Evolutionary conservation across 306 rosid species (phyloP), one percentile per base, ranked within the genome.

Genomic region (Casuarina cunninghamiana): DNA sequence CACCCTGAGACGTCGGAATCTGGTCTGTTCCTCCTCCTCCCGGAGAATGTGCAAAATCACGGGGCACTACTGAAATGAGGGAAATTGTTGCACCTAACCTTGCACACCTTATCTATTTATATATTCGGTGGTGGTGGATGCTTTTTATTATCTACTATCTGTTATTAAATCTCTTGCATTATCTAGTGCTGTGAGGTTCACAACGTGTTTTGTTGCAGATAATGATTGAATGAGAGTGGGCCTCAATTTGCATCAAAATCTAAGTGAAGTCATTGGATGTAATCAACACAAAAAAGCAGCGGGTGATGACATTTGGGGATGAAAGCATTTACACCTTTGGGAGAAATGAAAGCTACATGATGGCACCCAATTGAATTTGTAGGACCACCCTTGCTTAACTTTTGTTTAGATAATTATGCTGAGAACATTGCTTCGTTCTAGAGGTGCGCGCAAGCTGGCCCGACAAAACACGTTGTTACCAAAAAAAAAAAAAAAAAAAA

Each of bases 181-280:
- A 45, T 50, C 12, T 2, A 43, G 43, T 7, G 2, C 2, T 51
- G 68, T 11, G 58, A 49, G 73, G 74, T 16, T 43, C n/a, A 42
- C 3, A n/a, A 16, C 55, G 42, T 35, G 78, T 55, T 42, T 65
- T 43, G 32, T 51, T 51, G 45, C 49, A 42, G 5, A 44, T 6
- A 43, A 2, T 37, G 80, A 79, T 70, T 74, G 66, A 77, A 74
- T 78, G 45, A 19, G 43, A 42, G 60, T 70, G 80, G 80, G 32
- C 58, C 57, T 74, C 71, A 44, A 35, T 17, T 60, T 74, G 77
- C 50, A 60, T 63, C 70, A 53, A 35, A 10, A 62, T 78, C 74
- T 65, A 17, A 26, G 32, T 16, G 26, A 15, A 41, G 54, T 77
- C 72, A 11, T 12, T 32, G 5, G n/a, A 35, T 55, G 51, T 51